phyloP scores from a whole-genome alignment of 768 basidiomycete genomes.

The Mycena capillaripes region DNA sequence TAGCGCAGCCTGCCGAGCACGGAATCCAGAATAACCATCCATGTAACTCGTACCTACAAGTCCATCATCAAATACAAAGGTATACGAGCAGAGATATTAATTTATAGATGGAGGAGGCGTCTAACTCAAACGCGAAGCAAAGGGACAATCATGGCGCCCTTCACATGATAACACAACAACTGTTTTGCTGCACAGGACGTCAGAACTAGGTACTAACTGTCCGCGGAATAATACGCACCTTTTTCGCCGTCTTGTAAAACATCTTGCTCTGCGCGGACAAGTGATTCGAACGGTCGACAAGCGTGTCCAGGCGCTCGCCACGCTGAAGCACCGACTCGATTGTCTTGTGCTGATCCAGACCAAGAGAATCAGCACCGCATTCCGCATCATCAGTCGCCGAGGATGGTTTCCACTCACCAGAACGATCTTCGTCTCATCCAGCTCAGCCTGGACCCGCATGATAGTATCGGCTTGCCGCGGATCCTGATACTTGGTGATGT shows the following conservation, averaged over 20 bases:
- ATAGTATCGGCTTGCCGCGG: slow-evolving; percentile 97
- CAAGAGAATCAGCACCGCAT: slow-evolving; percentile 22
- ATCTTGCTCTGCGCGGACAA: slow-evolving; percentile 93
- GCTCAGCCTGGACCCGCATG: slow-evolving; percentile 97
- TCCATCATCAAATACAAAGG: slow-evolving; percentile 30
- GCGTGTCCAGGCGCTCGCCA: slow-evolving; percentile 95
- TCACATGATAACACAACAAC: slow-evolving; percentile 92
- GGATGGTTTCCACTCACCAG: slow-evolving; percentile 68
- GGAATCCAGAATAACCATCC: not conserved
- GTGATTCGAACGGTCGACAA: slow-evolving; percentile 94
- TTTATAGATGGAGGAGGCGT: slow-evolving; percentile 26
- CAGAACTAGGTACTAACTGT: not conserved
- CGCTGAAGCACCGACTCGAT: slow-evolving; percentile 97
- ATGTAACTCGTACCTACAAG: slow-evolving; percentile 15
- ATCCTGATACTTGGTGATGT: slow-evolving; percentile 95
- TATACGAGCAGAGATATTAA: slow-evolving; percentile 30
- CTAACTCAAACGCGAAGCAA: slow-evolving; percentile 27
- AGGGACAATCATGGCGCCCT: slow-evolving; percentile 29
- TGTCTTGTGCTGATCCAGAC: slow-evolving; percentile 87
- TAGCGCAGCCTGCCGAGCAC: not conserved
- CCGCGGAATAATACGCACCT: slow-evolving; percentile 67
- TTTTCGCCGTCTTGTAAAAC: slow-evolving; percentile 99
- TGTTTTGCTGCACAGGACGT: slow-evolving; percentile 82
- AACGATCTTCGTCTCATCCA: slow-evolving; percentile 99
- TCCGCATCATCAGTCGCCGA: not conserved